Evolutionary conservation across 2,329 filamentous ascomycete species (phyloP), one percentile per base, ranked within the genome.

Genomic region (Grosmannia penicillata): DNA sequence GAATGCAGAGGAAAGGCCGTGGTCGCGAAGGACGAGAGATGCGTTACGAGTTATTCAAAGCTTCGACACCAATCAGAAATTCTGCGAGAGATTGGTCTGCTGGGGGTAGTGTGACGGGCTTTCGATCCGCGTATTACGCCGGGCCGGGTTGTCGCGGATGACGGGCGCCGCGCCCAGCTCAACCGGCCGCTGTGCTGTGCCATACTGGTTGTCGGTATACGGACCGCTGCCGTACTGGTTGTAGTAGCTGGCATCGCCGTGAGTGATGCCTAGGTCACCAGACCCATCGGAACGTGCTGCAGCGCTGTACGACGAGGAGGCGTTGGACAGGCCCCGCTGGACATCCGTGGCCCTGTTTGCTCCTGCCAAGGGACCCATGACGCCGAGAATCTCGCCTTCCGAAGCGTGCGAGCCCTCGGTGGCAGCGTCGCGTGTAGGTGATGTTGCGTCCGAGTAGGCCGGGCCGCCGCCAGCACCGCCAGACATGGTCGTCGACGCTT

Each of bases 51-150:
- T 6, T 4, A 30, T 17, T 6, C 15, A 33, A 36, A 21, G 8
- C 21, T 4, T 15, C 33, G 11, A 17, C n/a, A 10, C n/a, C 25
- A 23, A 30, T 33, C 73, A 96, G 52, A 98, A 98, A 59, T 98
- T 98, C 61, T 96, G 91, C 24, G 91, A 83, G 51, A 98, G 95
- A 42, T 91, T 91, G 51, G 83, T 93, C 63, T 93, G 86, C 54
- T 93, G 84, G 10, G 89, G 87, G 52, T 83, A 93, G 45, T 91
- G 82, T 32, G 82, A 75, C 3, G 85, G 80, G 55, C 81, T 93
- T 62, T 96, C 87, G 52, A 98, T 96, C 45, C 87, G 76, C 11
- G 91, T 95, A 62, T 95, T 95, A 47, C 91, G 75, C 49, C 91
- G 70, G 22, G 91, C 91, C 46, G 82, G 80, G 47, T 96, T 91